These are phyloP conservation scores for Melanogaster broomeanus DNA, from an alignment of 768 basidiomycete species.

Conservation along the genomic window DNA sequence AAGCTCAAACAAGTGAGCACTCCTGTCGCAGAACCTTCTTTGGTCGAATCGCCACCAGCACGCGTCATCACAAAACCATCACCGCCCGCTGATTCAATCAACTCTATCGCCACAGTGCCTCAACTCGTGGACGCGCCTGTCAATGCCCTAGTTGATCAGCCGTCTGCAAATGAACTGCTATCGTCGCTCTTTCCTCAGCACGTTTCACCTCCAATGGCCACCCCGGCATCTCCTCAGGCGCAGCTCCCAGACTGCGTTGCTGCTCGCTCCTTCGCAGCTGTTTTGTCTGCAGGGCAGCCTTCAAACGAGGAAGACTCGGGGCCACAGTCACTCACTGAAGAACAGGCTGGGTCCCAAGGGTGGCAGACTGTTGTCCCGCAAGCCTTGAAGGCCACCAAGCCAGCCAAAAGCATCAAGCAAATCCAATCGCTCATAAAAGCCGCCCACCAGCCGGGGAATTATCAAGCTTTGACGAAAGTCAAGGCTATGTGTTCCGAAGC, in stretches of 20 bases:
- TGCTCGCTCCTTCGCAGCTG: constrained; percentile 35
- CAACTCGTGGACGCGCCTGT: not conserved
- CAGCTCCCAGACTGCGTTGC: constrained; percentile 36
- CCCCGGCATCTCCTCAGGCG: constrained; percentile 35
- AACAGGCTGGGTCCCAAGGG: constrained; percentile 10
- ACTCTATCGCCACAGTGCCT: not conserved
- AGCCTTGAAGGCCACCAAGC: constrained; percentile 17
- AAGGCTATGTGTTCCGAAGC: constrained; percentile 48
- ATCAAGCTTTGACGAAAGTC: constrained; percentile 41
- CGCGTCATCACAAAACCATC: constrained; percentile 8
- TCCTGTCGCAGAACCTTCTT: constrained; percentile 4
- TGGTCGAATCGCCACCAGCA: constrained; percentile 4
- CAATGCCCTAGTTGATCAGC: constrained; percentile 10
- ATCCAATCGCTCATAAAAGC: constrained; percentile 44
- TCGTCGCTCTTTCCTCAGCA: constrained; percentile 24
- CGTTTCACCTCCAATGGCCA: constrained; percentile 24
- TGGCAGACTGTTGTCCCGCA: constrained; percentile 27
- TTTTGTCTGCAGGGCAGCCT: constrained; percentile 31
- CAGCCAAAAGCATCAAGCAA: constrained; percentile 40
- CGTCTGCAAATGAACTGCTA: constrained; percentile 16
- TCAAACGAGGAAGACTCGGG: constrained; percentile 24
- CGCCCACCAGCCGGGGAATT: constrained; percentile 45
- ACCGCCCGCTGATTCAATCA: constrained; percentile 1
- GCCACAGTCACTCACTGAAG: constrained; percentile 26
- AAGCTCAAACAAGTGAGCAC: constrained; percentile 13